Percentiles rank a stretch among this genome's conserved stretches.
These are phyloP conservation scores for Dactylellina leptospora DNA, from an alignment of 2,329 filamentous ascomycete genomes.

Conservation along the genomic window DNA sequence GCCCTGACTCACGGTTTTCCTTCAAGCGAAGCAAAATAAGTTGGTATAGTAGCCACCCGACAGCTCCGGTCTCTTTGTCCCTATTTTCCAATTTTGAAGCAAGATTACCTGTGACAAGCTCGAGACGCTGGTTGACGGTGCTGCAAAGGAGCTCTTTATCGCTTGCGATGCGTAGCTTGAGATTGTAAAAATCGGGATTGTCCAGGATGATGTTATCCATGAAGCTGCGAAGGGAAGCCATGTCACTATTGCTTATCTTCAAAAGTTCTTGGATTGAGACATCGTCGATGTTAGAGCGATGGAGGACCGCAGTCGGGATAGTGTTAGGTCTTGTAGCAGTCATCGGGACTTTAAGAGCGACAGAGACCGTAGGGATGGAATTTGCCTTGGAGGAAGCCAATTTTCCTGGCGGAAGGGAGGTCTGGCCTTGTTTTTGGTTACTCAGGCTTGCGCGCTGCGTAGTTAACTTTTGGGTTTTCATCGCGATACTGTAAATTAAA, in stretches of 20 bases:
- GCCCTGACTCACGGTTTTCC: too few relatives aligned
- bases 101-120: conserved; percentile 1
- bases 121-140: conserved; percentile 8
- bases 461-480: too few relatives aligned
- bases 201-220: conserved; percentile 9
- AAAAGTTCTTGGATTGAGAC: conserved; percentile 4
- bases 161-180: conserved; percentile 32
- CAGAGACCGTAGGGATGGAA: too few relatives aligned
- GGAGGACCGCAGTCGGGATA: conserved; percentile 36
- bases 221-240: background rate
- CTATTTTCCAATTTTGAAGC: background rate
- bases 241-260: conserved; percentile 11
- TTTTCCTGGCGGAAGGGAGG: too few relatives aligned
- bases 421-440: too few relatives aligned
- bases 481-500: too few relatives aligned
- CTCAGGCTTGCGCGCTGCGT: too few relatives aligned
- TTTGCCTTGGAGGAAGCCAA: too few relatives aligned
- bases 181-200: conserved; percentile 15
- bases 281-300: conserved; percentile 13
- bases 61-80: conserved; percentile 5
- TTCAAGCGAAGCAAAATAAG: conserved; percentile 16
- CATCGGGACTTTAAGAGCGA: conserved; percentile 4
- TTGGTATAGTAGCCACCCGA: conserved; percentile 39
- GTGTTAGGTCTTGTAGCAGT: conserved; percentile 1
- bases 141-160: conserved; percentile 33